Conservation (phyloP, 176 grass and related monocot genomes). For the Musa itinerans region DNA sequence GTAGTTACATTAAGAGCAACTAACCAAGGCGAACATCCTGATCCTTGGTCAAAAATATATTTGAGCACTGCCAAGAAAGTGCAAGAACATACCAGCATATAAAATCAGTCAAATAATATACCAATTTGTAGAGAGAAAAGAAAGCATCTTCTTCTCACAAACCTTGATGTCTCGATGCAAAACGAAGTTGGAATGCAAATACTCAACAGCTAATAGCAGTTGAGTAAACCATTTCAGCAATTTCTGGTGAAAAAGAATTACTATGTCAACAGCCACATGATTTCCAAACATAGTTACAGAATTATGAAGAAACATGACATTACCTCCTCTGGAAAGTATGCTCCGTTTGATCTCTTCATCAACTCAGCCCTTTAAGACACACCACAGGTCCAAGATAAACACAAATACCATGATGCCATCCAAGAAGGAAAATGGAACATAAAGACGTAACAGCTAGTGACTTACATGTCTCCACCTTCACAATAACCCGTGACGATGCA, state of each 20-base stretch:
- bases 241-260: constrained; percentile 55
- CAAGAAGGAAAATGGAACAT: not conserved
- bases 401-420: constrained; percentile 13
- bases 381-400: constrained; percentile 11
- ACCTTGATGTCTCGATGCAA: constrained; percentile 97
- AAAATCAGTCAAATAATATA: not conserved
- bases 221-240: constrained; percentile 92
- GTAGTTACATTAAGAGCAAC: constrained; percentile 16
- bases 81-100: not conserved
- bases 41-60: constrained; percentile 99
- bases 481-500: constrained; percentile 99
- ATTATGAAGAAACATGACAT: constrained; percentile 6
- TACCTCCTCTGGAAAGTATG: constrained; percentile 95
- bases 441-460: constrained; percentile 14
- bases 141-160: constrained; percentile 4
- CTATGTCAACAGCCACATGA: not conserved
- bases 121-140: not conserved
- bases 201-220: constrained; percentile 83
- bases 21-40: constrained; percentile 94
- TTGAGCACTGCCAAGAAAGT: constrained; percentile 76
- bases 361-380: constrained; percentile 60
- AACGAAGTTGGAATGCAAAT: constrained; percentile 95
- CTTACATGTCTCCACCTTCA: constrained; percentile 98
- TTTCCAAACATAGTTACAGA: not conserved
- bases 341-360: constrained; percentile 88